Evolutionary conservation across 305 asterid genomes (phyloP).

Genomic region (Fraxinus paxiana): DNA sequence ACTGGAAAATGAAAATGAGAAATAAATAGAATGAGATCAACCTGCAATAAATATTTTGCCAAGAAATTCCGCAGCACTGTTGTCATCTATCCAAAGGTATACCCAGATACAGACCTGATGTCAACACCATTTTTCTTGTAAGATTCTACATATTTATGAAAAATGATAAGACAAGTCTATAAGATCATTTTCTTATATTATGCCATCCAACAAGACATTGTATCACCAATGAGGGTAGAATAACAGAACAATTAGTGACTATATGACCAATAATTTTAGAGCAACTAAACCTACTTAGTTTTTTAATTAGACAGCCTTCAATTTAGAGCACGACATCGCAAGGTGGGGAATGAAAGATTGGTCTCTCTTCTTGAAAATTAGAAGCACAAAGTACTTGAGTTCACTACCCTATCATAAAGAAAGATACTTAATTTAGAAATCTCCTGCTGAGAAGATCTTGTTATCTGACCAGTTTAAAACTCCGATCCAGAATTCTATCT

Average conservation of each 20-base stretch:
- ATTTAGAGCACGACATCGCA: neutral
- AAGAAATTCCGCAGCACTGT: slow-evolving; percentile 50
- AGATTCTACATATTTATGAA: neutral
- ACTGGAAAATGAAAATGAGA: slow-evolving; percentile 14
- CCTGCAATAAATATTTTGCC: slow-evolving; percentile 96
- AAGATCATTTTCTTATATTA: neutral
- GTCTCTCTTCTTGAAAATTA: neutral
- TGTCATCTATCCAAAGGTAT: slow-evolving; percentile 78
- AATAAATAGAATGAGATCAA: slow-evolving; percentile 23
- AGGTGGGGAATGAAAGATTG: neutral
- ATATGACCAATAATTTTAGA: neutral
- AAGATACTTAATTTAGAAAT: neutral
- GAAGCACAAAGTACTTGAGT: neutral
- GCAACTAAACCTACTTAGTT: neutral
- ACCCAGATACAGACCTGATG: slow-evolving; percentile 78
- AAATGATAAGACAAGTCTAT: neutral
- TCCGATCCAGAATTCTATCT: neutral
- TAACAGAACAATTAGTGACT: neutral
- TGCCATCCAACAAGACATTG: neutral
- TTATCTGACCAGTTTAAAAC: neutral
- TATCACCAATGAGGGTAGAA: neutral
- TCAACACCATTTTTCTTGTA: slow-evolving; percentile 19
- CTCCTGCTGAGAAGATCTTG: neutral
- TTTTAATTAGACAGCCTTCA: neutral
- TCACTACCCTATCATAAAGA: neutral